Conservation (phyloP, 306 rosid species). For the Dalbergia oliveri region DNA sequence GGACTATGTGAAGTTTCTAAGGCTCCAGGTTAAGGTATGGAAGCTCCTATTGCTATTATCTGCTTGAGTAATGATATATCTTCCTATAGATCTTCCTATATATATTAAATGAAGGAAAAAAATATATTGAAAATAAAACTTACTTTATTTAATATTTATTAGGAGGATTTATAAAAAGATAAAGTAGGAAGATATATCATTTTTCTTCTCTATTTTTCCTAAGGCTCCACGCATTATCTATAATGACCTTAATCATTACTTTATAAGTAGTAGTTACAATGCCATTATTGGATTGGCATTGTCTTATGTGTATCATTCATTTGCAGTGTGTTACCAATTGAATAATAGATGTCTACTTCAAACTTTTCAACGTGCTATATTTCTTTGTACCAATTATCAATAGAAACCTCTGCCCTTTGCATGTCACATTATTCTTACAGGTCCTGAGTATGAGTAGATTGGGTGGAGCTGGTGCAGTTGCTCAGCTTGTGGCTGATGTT, state of each 20-base stretch:
- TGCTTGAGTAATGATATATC: neutral
- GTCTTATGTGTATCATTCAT: conserved; percentile 35
- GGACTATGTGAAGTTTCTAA: conserved; percentile 95
- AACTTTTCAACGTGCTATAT: conserved; percentile 20
- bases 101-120: too few relatives aligned
- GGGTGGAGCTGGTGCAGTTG: conserved; percentile 97
- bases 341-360: neutral
- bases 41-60: conserved; percentile 9
- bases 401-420: neutral
- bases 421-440: conserved; percentile 51
- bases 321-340: conserved; percentile 39
- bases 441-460: conserved; percentile 97
- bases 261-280: conserved; percentile 42
- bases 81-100: too few relatives aligned
- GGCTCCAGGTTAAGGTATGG: conserved; percentile 97
- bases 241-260: conserved; percentile 18
- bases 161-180: too few relatives aligned
- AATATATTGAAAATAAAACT: too few relatives aligned
- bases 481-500: conserved; percentile 97
- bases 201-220: neutral
- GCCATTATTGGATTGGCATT: conserved; percentile 45
- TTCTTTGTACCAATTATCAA: neutral
- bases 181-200: too few relatives aligned
- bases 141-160: too few relatives aligned
- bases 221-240: conserved; percentile 12